Percentiles rank a stretch among this genome's conserved stretches.
Conservation (phyloP, 305 asterid genomes). For the Fraxinus ornus region DNA sequence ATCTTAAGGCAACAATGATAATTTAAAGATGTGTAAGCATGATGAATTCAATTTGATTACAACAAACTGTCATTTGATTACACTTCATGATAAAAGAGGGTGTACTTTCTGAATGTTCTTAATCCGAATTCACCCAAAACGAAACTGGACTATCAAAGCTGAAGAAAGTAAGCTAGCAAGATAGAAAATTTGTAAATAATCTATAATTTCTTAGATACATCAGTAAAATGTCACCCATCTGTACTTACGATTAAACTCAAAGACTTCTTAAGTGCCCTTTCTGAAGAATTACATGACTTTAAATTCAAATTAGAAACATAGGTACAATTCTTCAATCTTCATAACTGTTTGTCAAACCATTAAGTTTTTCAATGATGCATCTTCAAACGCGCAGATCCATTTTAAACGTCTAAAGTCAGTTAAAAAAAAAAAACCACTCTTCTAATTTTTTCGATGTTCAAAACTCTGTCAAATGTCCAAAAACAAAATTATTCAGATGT, state of each 20-base stretch:
- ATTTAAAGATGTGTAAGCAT: not conserved
- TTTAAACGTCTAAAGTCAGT: not conserved
- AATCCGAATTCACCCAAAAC: not conserved
- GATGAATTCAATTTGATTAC: not conserved
- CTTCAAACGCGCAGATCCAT: not conserved
- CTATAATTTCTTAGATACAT: not conserved
- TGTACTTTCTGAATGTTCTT: not conserved
- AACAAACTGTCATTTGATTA: not conserved
- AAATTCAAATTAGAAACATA: not conserved
- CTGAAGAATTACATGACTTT: not conserved
- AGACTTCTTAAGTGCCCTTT: not conserved
- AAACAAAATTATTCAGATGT: not conserved
- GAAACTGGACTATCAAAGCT: not conserved
- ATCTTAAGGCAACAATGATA: not conserved
- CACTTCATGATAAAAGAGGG: not conserved
- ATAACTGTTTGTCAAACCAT: not conserved
- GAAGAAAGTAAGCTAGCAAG: not conserved
- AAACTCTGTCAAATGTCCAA: not conserved
- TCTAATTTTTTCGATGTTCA: not conserved
- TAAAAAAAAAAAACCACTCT: not conserved
- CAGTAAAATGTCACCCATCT: not conserved
- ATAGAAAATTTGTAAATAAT: not conserved
- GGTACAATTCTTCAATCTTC: not conserved
- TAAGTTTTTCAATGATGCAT: not conserved
- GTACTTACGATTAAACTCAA: not conserved